Evolutionary conservation across 1,284 basidiomycete species (phyloP).

Genomic region (Anthracocystis setariae): DNA sequence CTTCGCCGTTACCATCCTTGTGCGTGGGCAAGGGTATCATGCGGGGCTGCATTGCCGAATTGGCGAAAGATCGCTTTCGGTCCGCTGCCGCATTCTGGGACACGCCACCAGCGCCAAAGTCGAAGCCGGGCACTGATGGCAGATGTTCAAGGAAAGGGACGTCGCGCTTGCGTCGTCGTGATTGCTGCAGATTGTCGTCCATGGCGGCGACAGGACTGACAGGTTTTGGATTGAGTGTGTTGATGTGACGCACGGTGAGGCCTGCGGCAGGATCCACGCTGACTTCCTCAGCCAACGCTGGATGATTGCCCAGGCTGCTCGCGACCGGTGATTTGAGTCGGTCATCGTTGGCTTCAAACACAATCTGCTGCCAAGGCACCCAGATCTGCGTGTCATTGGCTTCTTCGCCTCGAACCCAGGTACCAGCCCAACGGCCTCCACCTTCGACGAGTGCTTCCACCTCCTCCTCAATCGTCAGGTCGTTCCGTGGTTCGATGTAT

Average conservation of each 20-base stretch:
- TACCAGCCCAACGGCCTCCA: conserved; percentile 71
- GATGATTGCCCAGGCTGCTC: conserved; percentile 15
- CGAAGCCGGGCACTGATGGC: conserved; percentile 56
- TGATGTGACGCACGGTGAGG: conserved; percentile 43
- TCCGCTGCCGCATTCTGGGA: conserved; percentile 37
- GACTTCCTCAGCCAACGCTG: conserved; percentile 44
- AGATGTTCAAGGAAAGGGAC: conserved; percentile 69
- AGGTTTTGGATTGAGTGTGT: conserved; percentile 65
- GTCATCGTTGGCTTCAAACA: conserved; percentile 64
- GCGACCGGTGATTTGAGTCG: conserved; percentile 46
- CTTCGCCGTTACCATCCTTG: conserved; percentile 55
- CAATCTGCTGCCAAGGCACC: conserved; percentile 61
- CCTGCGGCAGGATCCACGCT: conserved; percentile 49
- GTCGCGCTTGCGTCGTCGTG: conserved; percentile 23
- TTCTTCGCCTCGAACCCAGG: conserved; percentile 66
- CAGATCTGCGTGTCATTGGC: conserved; percentile 53
- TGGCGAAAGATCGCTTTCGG: conserved; percentile 39
- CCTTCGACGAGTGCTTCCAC: conserved; percentile 95
- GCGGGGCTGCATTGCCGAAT: conserved; percentile 31
- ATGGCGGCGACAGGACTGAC: conserved; percentile 7
- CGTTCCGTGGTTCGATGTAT: conserved; percentile 79
- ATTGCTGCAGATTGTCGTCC: conserved; percentile 11
- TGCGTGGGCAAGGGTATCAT: conserved; percentile 53
- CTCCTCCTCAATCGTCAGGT: conserved; percentile 77
- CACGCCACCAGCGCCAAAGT: conserved; percentile 45